Evolutionary conservation across 2,329 filamentous ascomycete genomes (phyloP).

Genomic region (Neopestalotiopsis clavispora): DNA sequence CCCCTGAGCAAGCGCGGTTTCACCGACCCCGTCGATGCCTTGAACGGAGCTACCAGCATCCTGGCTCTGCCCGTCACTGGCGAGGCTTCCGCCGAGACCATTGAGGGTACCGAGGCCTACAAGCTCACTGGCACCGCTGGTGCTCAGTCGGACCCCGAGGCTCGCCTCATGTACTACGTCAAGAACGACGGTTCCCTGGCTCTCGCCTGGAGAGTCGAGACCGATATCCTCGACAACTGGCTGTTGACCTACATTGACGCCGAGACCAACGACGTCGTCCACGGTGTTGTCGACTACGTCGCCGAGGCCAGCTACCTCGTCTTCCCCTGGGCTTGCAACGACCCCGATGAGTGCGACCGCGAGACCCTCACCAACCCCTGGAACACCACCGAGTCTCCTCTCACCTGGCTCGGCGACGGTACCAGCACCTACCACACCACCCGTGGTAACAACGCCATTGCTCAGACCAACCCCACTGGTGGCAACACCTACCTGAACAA

Average conservation of each 20-base stretch:
- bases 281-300: slow-evolving; percentile 62
- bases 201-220: slow-evolving; percentile 63
- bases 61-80: slow-evolving; percentile 47
- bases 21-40: slow-evolving; percentile 47
- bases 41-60: slow-evolving; percentile 43
- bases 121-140: slow-evolving; percentile 54
- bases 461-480: slow-evolving; percentile 55
- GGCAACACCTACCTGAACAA: slow-evolving; percentile 50
- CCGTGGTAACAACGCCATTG: slow-evolving; percentile 63
- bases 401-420: slow-evolving; percentile 59
- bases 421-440: slow-evolving; percentile 54
- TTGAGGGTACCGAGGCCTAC: slow-evolving; percentile 42
- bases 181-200: slow-evolving; percentile 51
- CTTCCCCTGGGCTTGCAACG: slow-evolving; percentile 60
- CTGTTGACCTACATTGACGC: slow-evolving; percentile 64
- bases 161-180: slow-evolving; percentile 59
- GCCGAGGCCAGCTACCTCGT: slow-evolving; percentile 60
- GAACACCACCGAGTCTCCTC: slow-evolving; percentile 49
- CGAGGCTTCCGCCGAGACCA: slow-evolving; percentile 44
- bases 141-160: slow-evolving; percentile 56
- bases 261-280: slow-evolving; percentile 47
- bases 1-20: slow-evolving; percentile 46
- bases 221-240: slow-evolving; percentile 61
- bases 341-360: slow-evolving; percentile 55
- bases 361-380: slow-evolving; percentile 52